Base-by-base conservation (phyloP, 306 rosid genomes). In the Cucurbita pepo region DNA sequence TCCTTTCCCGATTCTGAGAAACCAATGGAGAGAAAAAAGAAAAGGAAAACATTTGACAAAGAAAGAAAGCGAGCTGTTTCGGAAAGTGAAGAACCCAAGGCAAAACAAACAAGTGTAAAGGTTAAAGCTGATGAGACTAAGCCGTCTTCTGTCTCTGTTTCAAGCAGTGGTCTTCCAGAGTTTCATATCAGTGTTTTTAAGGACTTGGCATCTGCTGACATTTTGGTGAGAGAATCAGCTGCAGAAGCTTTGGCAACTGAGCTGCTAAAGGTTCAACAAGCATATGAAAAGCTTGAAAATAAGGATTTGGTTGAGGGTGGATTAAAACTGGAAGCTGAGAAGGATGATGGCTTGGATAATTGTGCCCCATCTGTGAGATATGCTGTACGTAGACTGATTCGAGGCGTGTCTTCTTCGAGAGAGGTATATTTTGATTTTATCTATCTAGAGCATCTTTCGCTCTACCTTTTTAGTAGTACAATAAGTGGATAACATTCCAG, bases 351-450 rank as follows among this genome's bases (percentile, higher is more conserved):
- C 19, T 82, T 94, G 82, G 90, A 94, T 18, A 82, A 84, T 34
- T 94, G 96, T 81, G 99, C 99, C 0, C 96, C 99, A 10, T 94
- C 99, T n/a, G 87, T 94, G 74, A 82, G 88, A 84, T 94, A 94
- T 79, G 99, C 99, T 7, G 58, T 94, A 41, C 91, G 97, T 1
- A 82, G 99, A 72, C 91, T 94, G 69, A 83, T 94, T 59, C 96
- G 99, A 3, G 97, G 99, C 57, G 95, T 91, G 52, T 94, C 99
- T 76, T 94, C 99, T 0, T 89, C 99, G 0, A 89, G 99, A 85
- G 96, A 89, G 96, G 97, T 92, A 55, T 61, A 77, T 37, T 54
- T 38, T 10, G 18, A 43, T 69, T 41, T 48, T 9, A 45, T 67
- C 5, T 14, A 21, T 48, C 43, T 3, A 7, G 13, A 13, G 73